Evolutionary conservation across 352 stramenopile genomes (phyloP), one percentile per base, ranked within the genome.

Genomic region (Pythium volutum): DNA sequence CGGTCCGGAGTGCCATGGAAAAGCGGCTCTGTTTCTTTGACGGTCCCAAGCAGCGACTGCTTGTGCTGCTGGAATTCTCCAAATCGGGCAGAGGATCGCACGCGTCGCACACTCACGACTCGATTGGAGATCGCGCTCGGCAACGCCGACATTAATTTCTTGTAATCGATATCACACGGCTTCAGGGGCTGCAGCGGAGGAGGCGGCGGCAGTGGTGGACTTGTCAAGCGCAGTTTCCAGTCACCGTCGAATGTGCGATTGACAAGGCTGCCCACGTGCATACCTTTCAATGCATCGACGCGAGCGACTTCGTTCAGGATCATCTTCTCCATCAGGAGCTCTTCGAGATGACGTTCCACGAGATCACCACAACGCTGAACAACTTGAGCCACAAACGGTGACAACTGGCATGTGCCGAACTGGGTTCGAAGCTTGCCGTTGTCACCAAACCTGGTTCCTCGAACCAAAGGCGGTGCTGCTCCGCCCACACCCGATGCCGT

Each of bases 1-100:
- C 55, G 65, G 25, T 72, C 53, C 3, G 66, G 66, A 5, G 66
- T 73, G 1, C 66, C 66, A 29, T 73, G 66, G n/a, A 57, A 73
- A 0, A 73, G 36, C 4, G 66, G 66, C 15, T 59, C 33, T 4
- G 23, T 31, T n/a, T 57, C 60, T 22, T 45, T 7, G 12, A 46
- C 26, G 6, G 18, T 43, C 9, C 8, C 47, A 16, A 12, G 7
- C 9, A 29, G 47, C 14, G 22, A 14, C 5, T 14, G 6, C 29
- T 54, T 45, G 34, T 14, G 34, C 7, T 15, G 27, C 47, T 38
- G 14, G 29, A 22, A n/a, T 25, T 22, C 16, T 42, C 27, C 47
- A 18, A 31, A 15, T 3, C 47, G 26, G 16, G 47, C 47, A 15
- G 47, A 54, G 3, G 27, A 27, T 4, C 47, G 26, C 7, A 54